Percentiles rank a stretch among this genome's conserved stretches.
These are phyloP conservation scores for Rhizopus sp. DNA, from an alignment of 371 early-diverging fungal species.

Conservation along the genomic window DNA sequence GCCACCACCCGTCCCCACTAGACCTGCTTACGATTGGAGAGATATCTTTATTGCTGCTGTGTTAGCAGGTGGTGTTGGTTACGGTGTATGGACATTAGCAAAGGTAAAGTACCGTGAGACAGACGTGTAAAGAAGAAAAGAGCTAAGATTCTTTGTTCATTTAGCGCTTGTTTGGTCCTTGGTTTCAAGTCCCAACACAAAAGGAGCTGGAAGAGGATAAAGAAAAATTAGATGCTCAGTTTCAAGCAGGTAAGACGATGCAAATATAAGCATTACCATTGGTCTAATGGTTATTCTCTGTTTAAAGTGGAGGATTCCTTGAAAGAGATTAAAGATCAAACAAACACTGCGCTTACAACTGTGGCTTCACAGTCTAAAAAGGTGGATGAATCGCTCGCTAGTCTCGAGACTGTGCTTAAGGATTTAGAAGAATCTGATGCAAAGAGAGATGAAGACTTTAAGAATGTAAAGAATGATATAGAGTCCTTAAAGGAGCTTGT, in stretches of 20 bases:
- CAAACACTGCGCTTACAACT: conserved; percentile 70
- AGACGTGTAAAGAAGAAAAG: background rate
- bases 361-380: conserved; percentile 75
- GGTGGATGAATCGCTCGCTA: conserved; percentile 69
- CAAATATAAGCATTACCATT: background rate
- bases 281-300: background rate
- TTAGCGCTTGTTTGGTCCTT: conserved; percentile 72
- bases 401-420: conserved; percentile 67
- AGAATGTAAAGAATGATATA: conserved; percentile 72
- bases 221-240: conserved; percentile 72
- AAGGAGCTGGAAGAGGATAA: conserved; percentile 73
- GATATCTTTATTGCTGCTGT: conserved; percentile 91
- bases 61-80: conserved; percentile 84
- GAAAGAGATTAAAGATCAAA: conserved; percentile 63
- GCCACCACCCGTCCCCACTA: conserved; percentile 70
- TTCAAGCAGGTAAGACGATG: conserved; percentile 48
- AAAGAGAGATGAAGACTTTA: conserved; percentile 71
- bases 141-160: background rate
- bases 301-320: conserved; percentile 49
- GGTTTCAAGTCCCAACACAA: conserved; percentile 68
- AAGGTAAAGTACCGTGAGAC: conserved; percentile 54
- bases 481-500: conserved; percentile 75
- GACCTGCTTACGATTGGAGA: conserved; percentile 84
- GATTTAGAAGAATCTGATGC: conserved; percentile 72
- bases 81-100: conserved; percentile 78